A percentile compares a stretch with the other conserved stretches of the same genome.
Conservation (phyloP, 2,329 filamentous ascomycete genomes). For the Laburnicola sp. region DNA sequence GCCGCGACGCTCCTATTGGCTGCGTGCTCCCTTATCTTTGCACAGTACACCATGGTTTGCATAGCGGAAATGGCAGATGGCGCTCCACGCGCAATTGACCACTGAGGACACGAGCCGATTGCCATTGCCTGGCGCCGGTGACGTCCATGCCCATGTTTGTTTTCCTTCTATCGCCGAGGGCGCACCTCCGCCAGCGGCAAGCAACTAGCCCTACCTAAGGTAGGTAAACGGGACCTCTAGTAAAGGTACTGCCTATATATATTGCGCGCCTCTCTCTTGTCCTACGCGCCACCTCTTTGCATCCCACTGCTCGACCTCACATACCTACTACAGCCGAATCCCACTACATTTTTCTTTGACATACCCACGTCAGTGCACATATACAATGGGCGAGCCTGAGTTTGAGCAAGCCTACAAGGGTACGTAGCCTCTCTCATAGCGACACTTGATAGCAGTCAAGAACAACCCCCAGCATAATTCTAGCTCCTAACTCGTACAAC, state of each 20-base stretch:
- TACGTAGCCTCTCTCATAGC: constrained; percentile 49
- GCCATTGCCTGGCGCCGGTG: constrained; percentile 89
- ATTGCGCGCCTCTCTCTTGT: constrained; percentile 19
- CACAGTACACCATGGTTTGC: constrained; percentile 39
- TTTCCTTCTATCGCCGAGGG: constrained; percentile 19
- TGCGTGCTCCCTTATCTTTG: constrained; percentile 37
- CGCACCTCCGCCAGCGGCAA: constrained; percentile 23
- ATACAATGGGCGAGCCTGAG: constrained; percentile 87
- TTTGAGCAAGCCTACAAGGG: constrained; percentile 98
- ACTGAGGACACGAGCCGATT: constrained; percentile 60
- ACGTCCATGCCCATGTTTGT: constrained; percentile 53
- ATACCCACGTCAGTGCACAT: constrained; percentile 5
- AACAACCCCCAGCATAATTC: not conserved
- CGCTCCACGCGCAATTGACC: constrained; percentile 27
- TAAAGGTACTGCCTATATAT: constrained; percentile 31
- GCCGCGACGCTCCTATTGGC: constrained; percentile 36
- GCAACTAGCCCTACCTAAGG: not conserved
- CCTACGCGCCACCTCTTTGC: constrained; percentile 13
- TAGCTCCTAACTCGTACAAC: constrained; percentile 22
- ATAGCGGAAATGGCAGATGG: constrained; percentile 28
- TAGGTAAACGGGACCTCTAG: constrained; percentile 15
- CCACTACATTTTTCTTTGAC: not conserved
- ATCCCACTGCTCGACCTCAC: not conserved
- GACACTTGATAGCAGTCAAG: not conserved
- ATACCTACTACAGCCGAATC: not conserved